Conservation (phyloP, 495 filamentous ascomycete genomes). For the Xylaria scruposa region DNA sequence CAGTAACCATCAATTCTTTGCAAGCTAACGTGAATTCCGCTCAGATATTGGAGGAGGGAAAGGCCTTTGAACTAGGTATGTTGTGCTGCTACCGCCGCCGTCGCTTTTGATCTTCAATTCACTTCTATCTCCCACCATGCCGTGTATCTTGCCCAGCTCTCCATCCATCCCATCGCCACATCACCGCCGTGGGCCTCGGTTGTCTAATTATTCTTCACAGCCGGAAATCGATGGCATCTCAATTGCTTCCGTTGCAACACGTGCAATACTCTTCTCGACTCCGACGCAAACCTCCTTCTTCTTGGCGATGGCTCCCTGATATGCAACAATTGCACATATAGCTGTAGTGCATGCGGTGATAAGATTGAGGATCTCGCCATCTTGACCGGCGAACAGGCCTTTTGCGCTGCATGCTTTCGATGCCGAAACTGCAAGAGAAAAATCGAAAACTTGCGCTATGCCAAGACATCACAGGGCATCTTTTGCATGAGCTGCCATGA, state of each 20-base stretch:
- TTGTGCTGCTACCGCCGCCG: conserved; percentile 28
- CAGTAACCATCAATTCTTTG: neutral
- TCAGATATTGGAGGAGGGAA: conserved; percentile 96
- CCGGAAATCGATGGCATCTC: conserved; percentile 98
- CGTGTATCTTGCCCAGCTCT: neutral
- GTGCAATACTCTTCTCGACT: conserved; percentile 93
- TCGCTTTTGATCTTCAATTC: neutral
- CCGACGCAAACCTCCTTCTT: conserved; percentile 95
- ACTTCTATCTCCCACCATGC: neutral
- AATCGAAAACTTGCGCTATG: conserved; percentile 98
- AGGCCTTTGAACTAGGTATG: conserved; percentile 97
- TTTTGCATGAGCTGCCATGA: conserved; percentile 99
- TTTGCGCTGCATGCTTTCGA: conserved; percentile 95
- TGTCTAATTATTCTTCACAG: conserved; percentile 52
- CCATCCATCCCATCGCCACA: neutral
- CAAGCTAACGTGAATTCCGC: conserved; percentile 17
- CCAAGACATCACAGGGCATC: conserved; percentile 95
- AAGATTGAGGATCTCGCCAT: conserved; percentile 99
- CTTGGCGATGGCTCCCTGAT: conserved; percentile 98
- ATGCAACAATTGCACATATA: conserved; percentile 99
- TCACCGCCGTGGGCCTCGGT: conserved; percentile 26
- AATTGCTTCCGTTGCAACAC: conserved; percentile 99
- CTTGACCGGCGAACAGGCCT: conserved; percentile 98
- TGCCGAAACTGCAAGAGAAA: conserved; percentile 98
- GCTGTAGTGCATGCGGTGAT: conserved; percentile 94